Evolutionary conservation across 2,329 filamentous ascomycete genomes (phyloP).

Genomic region (Fusarium temperatum): DNA sequence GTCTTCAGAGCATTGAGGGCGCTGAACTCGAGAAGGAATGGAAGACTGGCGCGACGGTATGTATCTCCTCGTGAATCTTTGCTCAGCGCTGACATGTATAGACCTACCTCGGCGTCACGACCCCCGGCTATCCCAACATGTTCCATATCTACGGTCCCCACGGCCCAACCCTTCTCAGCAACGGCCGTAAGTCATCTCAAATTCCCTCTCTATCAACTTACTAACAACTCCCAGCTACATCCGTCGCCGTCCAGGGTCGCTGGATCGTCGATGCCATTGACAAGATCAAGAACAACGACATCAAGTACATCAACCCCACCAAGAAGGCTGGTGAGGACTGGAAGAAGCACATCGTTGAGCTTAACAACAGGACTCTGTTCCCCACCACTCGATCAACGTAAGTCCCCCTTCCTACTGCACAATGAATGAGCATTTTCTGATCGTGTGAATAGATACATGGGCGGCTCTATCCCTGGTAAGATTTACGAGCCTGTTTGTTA

Average conservation of each 20-base stretch:
- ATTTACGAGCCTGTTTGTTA: conserved; percentile 61
- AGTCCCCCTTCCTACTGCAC: too few species aligned
- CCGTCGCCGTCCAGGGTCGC: conserved; percentile 63
- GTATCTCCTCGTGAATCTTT: fast-evolving
- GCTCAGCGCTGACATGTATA: neutral
- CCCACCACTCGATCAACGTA: conserved; percentile 50
- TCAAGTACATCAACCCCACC: conserved; percentile 62
- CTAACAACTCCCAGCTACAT: conserved; percentile 46
- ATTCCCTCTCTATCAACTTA: too few species aligned
- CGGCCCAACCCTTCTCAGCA: conserved; percentile 64
- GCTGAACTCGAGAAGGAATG: conserved; percentile 54
- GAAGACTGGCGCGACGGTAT: conserved; percentile 47
- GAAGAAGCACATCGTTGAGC: conserved; percentile 58
- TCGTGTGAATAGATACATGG: conserved; percentile 63
- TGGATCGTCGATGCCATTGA: conserved; percentile 63
- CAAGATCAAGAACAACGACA: conserved; percentile 55
- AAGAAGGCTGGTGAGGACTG: conserved; percentile 56
- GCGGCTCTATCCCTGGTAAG: conserved; percentile 64
- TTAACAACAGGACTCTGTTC: conserved; percentile 58
- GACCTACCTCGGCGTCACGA: conserved; percentile 56
- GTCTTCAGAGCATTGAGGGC: conserved; percentile 52
- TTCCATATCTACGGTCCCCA: conserved; percentile 65
- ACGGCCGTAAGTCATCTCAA: conserved; percentile 58
- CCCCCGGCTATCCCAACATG: conserved; percentile 59
- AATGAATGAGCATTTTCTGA: too few species aligned